Base-by-base conservation (phyloP, 75 land plant genomes). In the Ceratopteris richardii region DNA sequence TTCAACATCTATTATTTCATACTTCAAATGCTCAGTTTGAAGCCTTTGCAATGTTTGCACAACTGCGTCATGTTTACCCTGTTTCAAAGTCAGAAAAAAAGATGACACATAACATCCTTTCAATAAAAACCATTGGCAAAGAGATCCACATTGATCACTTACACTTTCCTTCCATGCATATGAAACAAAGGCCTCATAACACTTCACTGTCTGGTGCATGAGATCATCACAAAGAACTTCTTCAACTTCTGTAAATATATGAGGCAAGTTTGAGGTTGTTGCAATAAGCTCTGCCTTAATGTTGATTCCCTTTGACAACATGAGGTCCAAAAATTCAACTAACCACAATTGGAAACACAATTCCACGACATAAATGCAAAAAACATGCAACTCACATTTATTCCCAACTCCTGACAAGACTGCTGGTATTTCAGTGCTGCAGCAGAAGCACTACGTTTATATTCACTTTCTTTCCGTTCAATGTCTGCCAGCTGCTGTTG, bases 401-500 rank as follows among this genome's bases (percentile, higher is more conserved):
- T 25, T 13, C 98, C 98, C 53, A 89, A 77, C 58, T 94, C 96
- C 50, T 81, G 87, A 65, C 96, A 94, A 70, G 98, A 84, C 63
- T 94, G 92, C 44, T 52, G 72, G 72, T 86, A 94, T 58, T 84
- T 94, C 36, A 81, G 54, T 24, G 91, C 96, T 63, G 98, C 87
- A 24, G 82, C 65, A 71, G 81, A 64, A 24, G 83, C 91, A 79
- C 66, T 79, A 55, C 98, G 84, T 64, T 85, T 94, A 24, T 76
- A 79, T 76, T 94, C 98, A 54, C 83, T 78, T 70, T 94, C 98
- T 60, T 80, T 94, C 10, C 96, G 73, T 25, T 89, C 98, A 44
- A 86, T 62, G 44, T 94, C 98, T 23, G 79, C 76, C 37, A 94
- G 68, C 55, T 89, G 98, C 57, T 89, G 98, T 54, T 94, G 98